Evolutionary conservation across 805 yeast species (phyloP).

Genomic region (Lipomyces oligophaga): DNA sequence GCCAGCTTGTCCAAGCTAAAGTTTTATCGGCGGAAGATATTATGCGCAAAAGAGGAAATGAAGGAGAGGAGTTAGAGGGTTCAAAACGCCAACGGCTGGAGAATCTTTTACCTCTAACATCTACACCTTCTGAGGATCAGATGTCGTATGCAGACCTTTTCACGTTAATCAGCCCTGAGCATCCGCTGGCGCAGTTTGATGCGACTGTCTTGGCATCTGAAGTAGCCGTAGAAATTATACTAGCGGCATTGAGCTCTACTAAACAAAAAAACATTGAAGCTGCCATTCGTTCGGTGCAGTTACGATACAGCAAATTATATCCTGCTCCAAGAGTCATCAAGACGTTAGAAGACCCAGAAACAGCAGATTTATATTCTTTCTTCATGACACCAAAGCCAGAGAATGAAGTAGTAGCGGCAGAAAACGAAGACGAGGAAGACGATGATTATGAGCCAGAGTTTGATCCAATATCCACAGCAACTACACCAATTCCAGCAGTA

Average conservation of each 20-base stretch:
- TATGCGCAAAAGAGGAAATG: slow-evolving; percentile 34
- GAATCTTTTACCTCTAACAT: no score
- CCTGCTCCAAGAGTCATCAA: slow-evolving; percentile 12
- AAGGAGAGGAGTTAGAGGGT: slow-evolving; percentile 27
- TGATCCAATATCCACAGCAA: slow-evolving; percentile 29
- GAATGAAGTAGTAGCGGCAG: no score
- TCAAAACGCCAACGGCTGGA: slow-evolving; percentile 30
- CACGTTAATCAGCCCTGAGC: slow-evolving; percentile 57
- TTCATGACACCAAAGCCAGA: no score
- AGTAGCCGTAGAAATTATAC: slow-evolving; percentile 60
- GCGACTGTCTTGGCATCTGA: slow-evolving; percentile 63
- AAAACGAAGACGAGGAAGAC: slow-evolving; percentile 35
- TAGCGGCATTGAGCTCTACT: slow-evolving; percentile 58
- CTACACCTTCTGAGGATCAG: slow-evolving; percentile 2
- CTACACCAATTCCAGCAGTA: no score
- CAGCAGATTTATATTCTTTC: no score
- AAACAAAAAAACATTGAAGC: slow-evolving; percentile 52
- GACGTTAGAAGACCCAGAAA: slow-evolving; percentile 10
- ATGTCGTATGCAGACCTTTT: slow-evolving; percentile 57
- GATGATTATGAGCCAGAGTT: slow-evolving; percentile 33
- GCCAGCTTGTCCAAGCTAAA: slow-evolving; percentile 32
- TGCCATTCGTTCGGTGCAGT: slow-evolving; percentile 59
- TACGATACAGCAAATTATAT: slow-evolving; percentile 14
- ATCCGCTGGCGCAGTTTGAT: slow-evolving; percentile 65
- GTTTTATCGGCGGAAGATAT: slow-evolving; percentile 25